A percentile compares a stretch with the other conserved stretches of the same genome.
Evolutionary conservation across 371 early-diverging fungal genomes (phyloP).

Genomic region (Mortierella sp.): DNA sequence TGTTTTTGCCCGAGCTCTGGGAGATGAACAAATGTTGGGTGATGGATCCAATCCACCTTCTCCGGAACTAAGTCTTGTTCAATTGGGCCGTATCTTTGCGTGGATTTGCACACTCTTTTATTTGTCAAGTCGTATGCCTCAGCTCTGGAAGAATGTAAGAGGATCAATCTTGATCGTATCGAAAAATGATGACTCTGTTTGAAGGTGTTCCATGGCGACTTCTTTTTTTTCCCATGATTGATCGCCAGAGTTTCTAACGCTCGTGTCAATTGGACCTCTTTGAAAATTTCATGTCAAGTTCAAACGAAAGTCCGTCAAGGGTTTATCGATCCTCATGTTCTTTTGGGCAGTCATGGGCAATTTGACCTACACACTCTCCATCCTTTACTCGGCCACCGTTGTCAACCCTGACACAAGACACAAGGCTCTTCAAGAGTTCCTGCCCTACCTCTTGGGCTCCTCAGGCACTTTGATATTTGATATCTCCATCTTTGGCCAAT

Average conservation of each 20-base stretch:
- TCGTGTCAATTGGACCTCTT: too few species aligned
- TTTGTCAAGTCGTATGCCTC: conserved; percentile 74
- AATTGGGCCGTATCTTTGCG: conserved; percentile 71
- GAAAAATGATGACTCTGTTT: too few species aligned
- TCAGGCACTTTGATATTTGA: conserved; percentile 76
- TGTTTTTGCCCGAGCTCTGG: conserved; percentile 25
- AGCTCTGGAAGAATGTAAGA: conserved; percentile 69
- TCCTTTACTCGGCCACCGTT: conserved; percentile 57
- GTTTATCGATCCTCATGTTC: conserved; percentile 76
- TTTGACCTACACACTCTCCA: conserved; percentile 71
- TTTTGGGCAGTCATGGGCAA: conserved; percentile 79
- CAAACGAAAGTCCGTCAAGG: conserved; percentile 68
- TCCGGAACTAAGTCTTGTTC: conserved; percentile 26
- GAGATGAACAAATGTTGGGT: conserved; percentile 4
- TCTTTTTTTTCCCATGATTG: too few species aligned
- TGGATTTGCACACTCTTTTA: conserved; percentile 78
- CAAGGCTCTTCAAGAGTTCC: conserved; percentile 58
- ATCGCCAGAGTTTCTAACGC: too few species aligned
- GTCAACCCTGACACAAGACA: conserved; percentile 61
- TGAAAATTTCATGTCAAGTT: conserved; percentile 23
- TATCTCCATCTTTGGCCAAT: conserved; percentile 70
- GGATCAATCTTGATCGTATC: background rate
- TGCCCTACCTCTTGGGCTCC: conserved; percentile 77
- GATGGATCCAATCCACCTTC: background rate
- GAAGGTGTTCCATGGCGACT: too few species aligned